Evolutionary conservation across 345 rosid species (phyloP), one percentile per base, ranked within the genome.

Genomic region (Hypericum androsaemum): DNA sequence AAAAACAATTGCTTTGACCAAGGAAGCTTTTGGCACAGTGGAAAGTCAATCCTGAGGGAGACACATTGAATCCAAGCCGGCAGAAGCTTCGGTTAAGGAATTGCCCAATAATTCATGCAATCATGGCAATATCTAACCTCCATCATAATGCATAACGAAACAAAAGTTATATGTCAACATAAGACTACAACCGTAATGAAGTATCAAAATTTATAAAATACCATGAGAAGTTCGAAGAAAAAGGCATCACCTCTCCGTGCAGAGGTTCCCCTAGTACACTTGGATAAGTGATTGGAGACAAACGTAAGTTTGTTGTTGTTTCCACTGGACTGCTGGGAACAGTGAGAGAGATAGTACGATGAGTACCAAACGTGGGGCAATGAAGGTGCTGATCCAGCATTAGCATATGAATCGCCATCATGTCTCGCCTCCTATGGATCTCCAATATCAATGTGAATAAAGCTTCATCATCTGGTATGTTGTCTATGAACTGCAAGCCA

Each of bases 301-400:
- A 71, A 2, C 94, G 81, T 64, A 83, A 57, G 76, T 83, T 87
- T 10, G 81, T 73, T 50, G 64, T 74, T 38, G 76, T 74, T 77
- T 92, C 97, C 53, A 72, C 86, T 22, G 95, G 73, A 66, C 77
- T 66, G 64, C 73, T 84, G 41, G 84, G 79, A 64, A 81, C 76
- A 52, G 82, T 75, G 46, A 76, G 89, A 36, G 88, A 73, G 50
- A 80, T 58, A 58, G 85, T 74, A 61, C 98, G 81, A 66, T 81
- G 90, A 52, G 97, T 85, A 41, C 98, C 98, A 80, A 88, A 85
- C 32, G 98, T 74, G 48, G 97, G 95, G 67, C 95, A 88, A 65
- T 92, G 95, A 58, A 92, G 99, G 65, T 85, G 95, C 61, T 88
- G 99, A 68, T 83, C 99, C 70, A 92, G 63, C 97, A 92, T 88